Evolutionary conservation across 2,329 filamentous ascomycete genomes (phyloP), one percentile per base, ranked within the genome.

Genomic region (Fusarium sp.): DNA sequence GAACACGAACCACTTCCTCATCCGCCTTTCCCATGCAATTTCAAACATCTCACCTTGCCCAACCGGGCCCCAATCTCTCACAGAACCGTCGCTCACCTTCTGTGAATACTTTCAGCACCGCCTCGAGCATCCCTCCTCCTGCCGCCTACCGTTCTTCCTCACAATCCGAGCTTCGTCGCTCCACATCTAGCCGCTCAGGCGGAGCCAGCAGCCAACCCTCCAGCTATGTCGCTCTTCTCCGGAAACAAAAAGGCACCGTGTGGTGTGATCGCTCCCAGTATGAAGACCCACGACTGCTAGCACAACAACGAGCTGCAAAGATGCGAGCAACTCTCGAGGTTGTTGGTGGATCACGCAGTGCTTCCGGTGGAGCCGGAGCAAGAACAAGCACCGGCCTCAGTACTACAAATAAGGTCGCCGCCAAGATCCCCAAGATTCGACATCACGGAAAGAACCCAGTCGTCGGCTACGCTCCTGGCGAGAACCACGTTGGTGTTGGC

Each of bases 201-300:
- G 85, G 84, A 51, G 79, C 81, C 29, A 76, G 84, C 61, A 85
- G 85, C 21, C 88, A 89, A 69, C 84, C 92, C 4, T 87, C 87
- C n/a, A 91, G 94, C 73, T 99, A 99, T 82, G 96, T 99, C 57
- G 95, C 96, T 39, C 87, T 98, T n/a, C 92, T 99, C 84, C 91
- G 96, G 70, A 95, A 95, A 81, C 96, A 99, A 83, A 98, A 98
- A 81, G 96, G 94, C 37, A 99, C 96, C 0, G 96, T 99, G 9
- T 99, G 96, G 96, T 98, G 95, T 84, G 96, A 98, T 80, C 92
- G 95, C 60, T 89, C 95, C 15, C 96, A 99, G 81, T 91, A 93
- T 70, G 94, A 98, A 82, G 96, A 99, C 80, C 94, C 95, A 2
- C 89, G 94, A 56, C 84, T 96, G 63, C 84, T 92, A 8, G 94